Conservation (phyloP, 179 eudicot genomes). For the Heliamphora pulchella region DNA sequence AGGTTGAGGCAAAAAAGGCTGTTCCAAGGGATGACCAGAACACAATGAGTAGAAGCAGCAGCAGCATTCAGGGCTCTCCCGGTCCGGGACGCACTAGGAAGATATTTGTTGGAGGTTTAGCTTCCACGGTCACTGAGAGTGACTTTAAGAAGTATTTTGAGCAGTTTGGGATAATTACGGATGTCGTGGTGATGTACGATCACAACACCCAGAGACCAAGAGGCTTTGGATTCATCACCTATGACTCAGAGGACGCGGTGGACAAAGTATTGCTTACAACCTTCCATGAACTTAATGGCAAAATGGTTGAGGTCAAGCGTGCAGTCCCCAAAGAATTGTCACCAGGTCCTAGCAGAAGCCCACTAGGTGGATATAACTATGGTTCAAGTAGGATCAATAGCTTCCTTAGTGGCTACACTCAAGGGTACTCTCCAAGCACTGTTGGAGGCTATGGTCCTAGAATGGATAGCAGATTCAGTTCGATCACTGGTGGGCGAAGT, state of each 20-base stretch:
- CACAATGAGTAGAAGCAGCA: conserved; percentile 48
- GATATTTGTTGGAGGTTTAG: conserved; percentile 73
- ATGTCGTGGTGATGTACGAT: conserved; percentile 73
- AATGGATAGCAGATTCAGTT: conserved; percentile 48
- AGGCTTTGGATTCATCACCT: conserved; percentile 18
- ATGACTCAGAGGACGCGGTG: conserved; percentile 68
- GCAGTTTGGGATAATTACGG: conserved; percentile 62
- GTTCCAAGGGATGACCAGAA: conserved; percentile 73
- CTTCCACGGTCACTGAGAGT: conserved; percentile 61
- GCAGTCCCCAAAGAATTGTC: conserved; percentile 69
- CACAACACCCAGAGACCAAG: conserved; percentile 21
- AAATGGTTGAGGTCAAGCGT: conserved; percentile 69
- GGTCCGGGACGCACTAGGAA: conserved; percentile 62
- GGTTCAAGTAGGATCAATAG: conserved; percentile 32
- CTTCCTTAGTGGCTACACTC: conserved; percentile 43
- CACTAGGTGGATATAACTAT: conserved; percentile 38
- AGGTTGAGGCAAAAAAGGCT: conserved; percentile 87
- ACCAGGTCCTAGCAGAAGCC: conserved; percentile 53
- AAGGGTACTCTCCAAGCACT: conserved; percentile 42
- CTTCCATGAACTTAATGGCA: conserved; percentile 56
- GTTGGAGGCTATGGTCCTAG: conserved; percentile 49
- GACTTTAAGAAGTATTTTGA: conserved; percentile 21
- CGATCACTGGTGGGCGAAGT: conserved; percentile 40
- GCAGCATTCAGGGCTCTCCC: conserved; percentile 52
- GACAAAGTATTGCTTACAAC: conserved; percentile 49